phyloP scores from a whole-genome alignment of 805 yeast genomes.

The Grigorovia humatica region DNA sequence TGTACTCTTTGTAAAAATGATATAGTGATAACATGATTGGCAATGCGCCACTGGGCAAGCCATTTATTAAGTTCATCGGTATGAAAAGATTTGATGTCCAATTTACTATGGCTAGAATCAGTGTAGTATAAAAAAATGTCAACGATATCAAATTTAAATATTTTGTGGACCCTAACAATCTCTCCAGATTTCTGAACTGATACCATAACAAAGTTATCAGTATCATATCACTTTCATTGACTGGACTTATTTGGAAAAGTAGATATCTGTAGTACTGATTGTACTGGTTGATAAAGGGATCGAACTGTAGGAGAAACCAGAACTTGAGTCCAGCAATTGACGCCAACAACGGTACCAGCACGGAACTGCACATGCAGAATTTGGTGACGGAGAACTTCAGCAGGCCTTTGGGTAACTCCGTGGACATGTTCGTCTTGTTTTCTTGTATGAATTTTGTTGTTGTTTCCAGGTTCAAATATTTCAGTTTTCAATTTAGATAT shows the following conservation, averaged over 20 bases:
- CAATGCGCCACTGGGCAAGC: constrained; percentile 35
- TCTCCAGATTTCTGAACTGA: constrained; percentile 45
- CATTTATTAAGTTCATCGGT: constrained; percentile 33
- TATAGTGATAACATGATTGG: constrained; percentile 32
- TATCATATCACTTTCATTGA: constrained; percentile 50
- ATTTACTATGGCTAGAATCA: constrained; percentile 30
- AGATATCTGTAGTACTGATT: constrained; percentile 47
- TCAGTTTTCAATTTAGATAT: no score
- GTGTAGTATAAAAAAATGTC: constrained; percentile 39
- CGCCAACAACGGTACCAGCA: constrained; percentile 19
- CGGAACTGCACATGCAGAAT: constrained; percentile 18
- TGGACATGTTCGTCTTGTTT: constrained; percentile 6
- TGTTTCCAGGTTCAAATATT: no score
- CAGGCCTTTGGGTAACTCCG: constrained; percentile 11
- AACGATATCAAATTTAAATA: constrained; percentile 38
- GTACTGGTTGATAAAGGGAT: constrained; percentile 46
- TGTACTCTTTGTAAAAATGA: constrained; percentile 31
- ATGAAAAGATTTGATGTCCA: constrained; percentile 20
- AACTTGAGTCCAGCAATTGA: constrained; percentile 22
- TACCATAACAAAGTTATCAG: constrained; percentile 37
- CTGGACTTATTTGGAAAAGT: constrained; percentile 41
- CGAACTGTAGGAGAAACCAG: constrained; percentile 19
- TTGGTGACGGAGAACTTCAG: constrained; percentile 22
- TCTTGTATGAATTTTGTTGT: no score
- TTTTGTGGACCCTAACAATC: constrained; percentile 47